Percentiles rank a stretch among this genome's conserved stretches.
Evolutionary conservation across 192 early-diverging fungal genomes (phyloP).

Genomic region (Oehlia diaphana): DNA sequence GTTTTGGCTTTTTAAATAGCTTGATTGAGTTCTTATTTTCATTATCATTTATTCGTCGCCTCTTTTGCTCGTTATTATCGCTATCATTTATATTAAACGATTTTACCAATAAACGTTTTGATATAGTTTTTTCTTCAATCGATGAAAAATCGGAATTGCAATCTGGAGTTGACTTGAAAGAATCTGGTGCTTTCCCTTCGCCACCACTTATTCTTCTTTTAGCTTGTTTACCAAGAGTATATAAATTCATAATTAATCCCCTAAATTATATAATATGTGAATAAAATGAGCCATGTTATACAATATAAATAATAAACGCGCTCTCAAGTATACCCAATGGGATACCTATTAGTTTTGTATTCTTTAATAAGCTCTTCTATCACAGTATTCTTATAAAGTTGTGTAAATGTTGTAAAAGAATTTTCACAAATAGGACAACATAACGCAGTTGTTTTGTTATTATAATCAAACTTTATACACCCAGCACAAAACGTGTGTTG

Average conservation of each 20-base stretch:
- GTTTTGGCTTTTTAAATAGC: slow-evolving; percentile 15
- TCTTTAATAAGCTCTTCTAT: slow-evolving; percentile 24
- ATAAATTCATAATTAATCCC: not conserved
- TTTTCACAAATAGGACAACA: not conserved
- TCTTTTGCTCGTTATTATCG: not conserved
- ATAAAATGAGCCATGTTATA: not conserved
- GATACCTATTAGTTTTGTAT: slow-evolving; percentile 13
- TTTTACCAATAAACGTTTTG: not conserved
- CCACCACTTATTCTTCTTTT: not conserved
- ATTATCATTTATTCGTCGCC: not conserved
- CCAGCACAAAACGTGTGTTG: slow-evolving; percentile 21
- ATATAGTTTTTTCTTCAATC: not conserved
- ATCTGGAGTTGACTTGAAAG: not conserved
- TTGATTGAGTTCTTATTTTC: not conserved
- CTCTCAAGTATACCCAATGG: too few relatives aligned
- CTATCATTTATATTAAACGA: not conserved
- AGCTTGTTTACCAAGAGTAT: not conserved
- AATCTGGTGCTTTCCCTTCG: not conserved
- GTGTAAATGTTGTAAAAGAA: not conserved
- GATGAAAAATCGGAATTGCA: not conserved
- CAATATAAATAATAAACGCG: too few relatives aligned
- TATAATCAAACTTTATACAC: not conserved
- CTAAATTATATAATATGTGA: not conserved
- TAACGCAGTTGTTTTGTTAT: not conserved
- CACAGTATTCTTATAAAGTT: slow-evolving; percentile 2